phyloP scores from a whole-genome alignment of 768 basidiomycete genomes.

The Boletus patriciae region DNA sequence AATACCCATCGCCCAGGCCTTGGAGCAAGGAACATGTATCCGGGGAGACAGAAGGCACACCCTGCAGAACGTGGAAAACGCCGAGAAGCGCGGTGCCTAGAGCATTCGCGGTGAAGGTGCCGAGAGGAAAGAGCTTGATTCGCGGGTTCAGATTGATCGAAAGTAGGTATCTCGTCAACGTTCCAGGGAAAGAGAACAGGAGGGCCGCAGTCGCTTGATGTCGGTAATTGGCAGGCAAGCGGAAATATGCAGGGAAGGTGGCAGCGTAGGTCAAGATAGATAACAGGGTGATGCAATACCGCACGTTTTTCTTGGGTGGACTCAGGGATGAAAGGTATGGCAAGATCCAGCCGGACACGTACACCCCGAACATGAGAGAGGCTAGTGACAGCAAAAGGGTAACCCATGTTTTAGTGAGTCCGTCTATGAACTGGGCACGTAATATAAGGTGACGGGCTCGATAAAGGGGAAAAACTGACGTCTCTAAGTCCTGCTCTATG shows the following conservation, averaged over 20 bases:
- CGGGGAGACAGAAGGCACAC: slow-evolving; percentile 41
- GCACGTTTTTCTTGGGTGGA: slow-evolving; percentile 45
- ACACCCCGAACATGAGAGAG: slow-evolving; percentile 74
- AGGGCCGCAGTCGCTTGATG: slow-evolving; percentile 84
- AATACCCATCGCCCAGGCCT: slow-evolving; percentile 88
- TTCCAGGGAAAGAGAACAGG: slow-evolving; percentile 86
- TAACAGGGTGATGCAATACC: slow-evolving; percentile 51
- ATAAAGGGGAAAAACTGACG: slow-evolving; percentile 45
- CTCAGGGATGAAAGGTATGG: slow-evolving; percentile 43
- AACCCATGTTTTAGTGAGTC: slow-evolving; percentile 73
- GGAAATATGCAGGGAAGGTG: slow-evolving; percentile 76
- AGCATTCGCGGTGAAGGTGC: slow-evolving; percentile 75
- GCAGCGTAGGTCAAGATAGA: slow-evolving; percentile 71
- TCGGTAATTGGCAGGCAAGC: slow-evolving; percentile 65
- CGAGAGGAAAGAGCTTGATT: slow-evolving; percentile 63
- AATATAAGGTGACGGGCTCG: slow-evolving; percentile 1
- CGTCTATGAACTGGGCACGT: slow-evolving; percentile 74
- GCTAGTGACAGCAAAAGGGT: slow-evolving; percentile 76
- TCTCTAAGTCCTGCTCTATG: slow-evolving; percentile 66
- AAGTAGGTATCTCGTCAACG: slow-evolving; percentile 79
- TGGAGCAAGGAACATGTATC: slow-evolving; percentile 72
- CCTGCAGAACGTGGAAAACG: slow-evolving; percentile 69
- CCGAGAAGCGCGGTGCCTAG: slow-evolving; percentile 84
- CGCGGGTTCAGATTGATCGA: slow-evolving; percentile 70
- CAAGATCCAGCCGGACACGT: slow-evolving; percentile 48